A percentile compares a stretch with the other conserved stretches of the same genome.
Conservation (phyloP, 257 asterid species). For the Capsicum baccatum region DNA sequence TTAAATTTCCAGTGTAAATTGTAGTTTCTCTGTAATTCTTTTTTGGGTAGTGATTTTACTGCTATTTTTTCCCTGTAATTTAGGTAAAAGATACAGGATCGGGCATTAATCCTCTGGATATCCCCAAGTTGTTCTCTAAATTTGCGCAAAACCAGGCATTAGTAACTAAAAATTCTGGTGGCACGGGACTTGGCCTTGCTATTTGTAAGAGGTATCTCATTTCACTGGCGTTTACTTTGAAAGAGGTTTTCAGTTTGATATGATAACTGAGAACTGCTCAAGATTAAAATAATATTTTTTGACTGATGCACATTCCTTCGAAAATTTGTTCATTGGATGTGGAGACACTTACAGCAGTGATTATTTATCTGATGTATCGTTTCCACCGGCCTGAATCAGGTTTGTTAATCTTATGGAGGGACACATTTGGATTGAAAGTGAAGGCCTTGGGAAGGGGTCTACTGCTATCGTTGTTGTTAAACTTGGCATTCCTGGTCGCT, state of each 20-base stretch:
- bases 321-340: not conserved
- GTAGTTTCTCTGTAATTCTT: not conserved
- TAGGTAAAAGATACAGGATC: conserved; percentile 96
- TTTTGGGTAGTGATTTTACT: not conserved
- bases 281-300: not conserved
- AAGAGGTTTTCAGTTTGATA: not conserved
- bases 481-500: conserved; percentile 76
- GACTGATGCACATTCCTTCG: conserved; percentile 5
- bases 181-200: conserved; percentile 98
- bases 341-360: conserved; percentile 5
- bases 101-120: conserved; percentile 87
- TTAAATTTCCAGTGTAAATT: not conserved
- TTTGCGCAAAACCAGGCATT: conserved; percentile 82
- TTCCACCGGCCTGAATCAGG: conserved; percentile 46
- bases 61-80: conserved; percentile 28
- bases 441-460: conserved; percentile 89
- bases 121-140: conserved; percentile 83
- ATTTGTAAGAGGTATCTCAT: conserved; percentile 76
- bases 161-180: conserved; percentile 70
- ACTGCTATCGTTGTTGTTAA: conserved; percentile 76
- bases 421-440: conserved; percentile 93
- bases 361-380: conserved; percentile 24
- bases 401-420: conserved; percentile 97
- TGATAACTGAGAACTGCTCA: not conserved
- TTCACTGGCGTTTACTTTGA: not conserved